Evolutionary conservation across 2,329 filamentous ascomycete genomes (phyloP), one percentile per base, ranked within the genome.

Genomic region (Didymella arachidicola): DNA sequence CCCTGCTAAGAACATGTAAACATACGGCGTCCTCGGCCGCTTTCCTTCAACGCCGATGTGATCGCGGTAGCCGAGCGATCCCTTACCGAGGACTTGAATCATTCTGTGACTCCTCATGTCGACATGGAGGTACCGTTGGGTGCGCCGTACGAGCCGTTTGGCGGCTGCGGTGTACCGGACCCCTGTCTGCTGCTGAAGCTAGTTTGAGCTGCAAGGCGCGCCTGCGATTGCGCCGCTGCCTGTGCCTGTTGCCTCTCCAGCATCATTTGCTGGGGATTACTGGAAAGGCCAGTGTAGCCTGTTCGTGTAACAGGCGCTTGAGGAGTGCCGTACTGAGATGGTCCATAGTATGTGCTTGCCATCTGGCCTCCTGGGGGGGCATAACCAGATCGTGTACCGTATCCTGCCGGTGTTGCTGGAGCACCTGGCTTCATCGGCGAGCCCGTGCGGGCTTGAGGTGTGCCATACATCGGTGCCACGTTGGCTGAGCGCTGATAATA

Each of bases 91-190:
- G 39, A 38, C 50, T 41, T 44, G 22, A 29, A 7, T 43, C 43
- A 46, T 8, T 44, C 49, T 27, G 36, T 30, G 54, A 34, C 11
- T 25, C 27, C 49, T 61, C 51, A 56, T 47, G 64, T 72, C 22
- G 64, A 63, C 69, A 71, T 70, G 4, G 69, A 71, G 8, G 70
- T 62, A 19, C 69, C 70, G 34, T 71, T 72, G 10, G 63, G 45
- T 19, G 63, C 64, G n/a, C 67, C 61, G 41, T 69, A 70, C 19
- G 69, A 69, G 4, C 69, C 65, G 27, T 69, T 74, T 1, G 72
- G 67, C 10, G 75, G 75, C 57, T 78, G 75, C 5, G 75, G 75
- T 18, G 75, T 78, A 4, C 73, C 73, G 18, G 74, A 76, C 10
- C 66, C 73, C 56, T 72, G 71, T 44, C 72, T 67, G 49, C 64